Percentiles rank a stretch among this genome's conserved stretches.
These are phyloP conservation scores for Lasiosphaeris hirsuta DNA, from an alignment of 495 filamentous ascomycete species.

Conservation along the genomic window DNA sequence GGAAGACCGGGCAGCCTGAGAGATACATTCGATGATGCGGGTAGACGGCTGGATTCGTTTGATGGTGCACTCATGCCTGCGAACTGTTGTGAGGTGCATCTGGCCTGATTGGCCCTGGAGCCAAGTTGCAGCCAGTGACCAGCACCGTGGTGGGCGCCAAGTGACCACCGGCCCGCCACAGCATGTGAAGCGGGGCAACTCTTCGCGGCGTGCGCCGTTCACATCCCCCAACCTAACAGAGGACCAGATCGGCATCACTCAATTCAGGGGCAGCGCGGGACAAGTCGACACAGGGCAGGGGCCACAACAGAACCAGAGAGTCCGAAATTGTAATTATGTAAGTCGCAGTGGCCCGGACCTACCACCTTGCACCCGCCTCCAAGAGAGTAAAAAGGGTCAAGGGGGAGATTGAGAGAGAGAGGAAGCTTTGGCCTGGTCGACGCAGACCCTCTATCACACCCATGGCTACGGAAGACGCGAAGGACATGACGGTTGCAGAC, in stretches of 20 bases:
- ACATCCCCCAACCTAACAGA: too few species aligned
- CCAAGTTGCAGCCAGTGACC: neutral
- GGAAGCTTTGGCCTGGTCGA: conserved; percentile 13
- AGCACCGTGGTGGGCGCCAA: conserved; percentile 10
- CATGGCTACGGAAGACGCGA: neutral
- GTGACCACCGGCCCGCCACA: conserved; percentile 12
- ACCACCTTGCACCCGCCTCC: neutral
- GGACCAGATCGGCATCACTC: neutral
- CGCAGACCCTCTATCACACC: neutral
- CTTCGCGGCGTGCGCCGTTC: conserved; percentile 5
- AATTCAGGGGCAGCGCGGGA: conserved; percentile 1
- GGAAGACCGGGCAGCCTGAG: neutral
- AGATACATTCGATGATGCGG: too few species aligned
- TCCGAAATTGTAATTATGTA: conserved; percentile 10
- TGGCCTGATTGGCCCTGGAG: neutral
- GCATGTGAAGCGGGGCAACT: conserved; percentile 22
- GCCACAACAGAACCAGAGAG: neutral
- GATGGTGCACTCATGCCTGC: neutral
- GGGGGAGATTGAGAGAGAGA: too few species aligned
- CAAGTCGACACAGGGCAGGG: neutral
- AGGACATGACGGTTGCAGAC: conserved; percentile 2
- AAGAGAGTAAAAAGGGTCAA: too few species aligned
- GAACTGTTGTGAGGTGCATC: conserved; percentile 17
- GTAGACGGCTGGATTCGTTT: neutral
- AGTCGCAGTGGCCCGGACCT: conserved; percentile 6